phyloP scores from a whole-genome alignment of 2,329 filamentous ascomycete genomes.

The Lecanicillium sp. region DNA sequence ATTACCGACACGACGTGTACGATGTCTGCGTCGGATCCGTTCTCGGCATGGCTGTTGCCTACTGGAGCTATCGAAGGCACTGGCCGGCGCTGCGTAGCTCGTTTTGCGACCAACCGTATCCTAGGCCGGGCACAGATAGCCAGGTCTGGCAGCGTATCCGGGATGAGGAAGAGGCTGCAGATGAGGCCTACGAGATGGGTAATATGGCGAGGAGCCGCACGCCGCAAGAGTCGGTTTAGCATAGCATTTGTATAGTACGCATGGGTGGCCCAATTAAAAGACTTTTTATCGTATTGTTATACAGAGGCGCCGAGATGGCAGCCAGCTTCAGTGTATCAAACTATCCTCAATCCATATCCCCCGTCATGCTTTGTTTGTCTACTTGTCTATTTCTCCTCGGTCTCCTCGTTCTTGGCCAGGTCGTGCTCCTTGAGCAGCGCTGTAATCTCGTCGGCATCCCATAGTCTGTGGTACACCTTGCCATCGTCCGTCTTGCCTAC shows the following conservation, averaged over 20 bases:
- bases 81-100: slow-evolving; percentile 48
- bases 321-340: background rate
- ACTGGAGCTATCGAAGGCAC: slow-evolving; percentile 60
- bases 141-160: slow-evolving; percentile 35
- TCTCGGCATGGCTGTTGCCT: slow-evolving; percentile 52
- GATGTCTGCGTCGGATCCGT: slow-evolving; percentile 56
- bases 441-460: slow-evolving; percentile 95
- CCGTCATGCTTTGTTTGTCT: background rate
- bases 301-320: slow-evolving; percentile 3
- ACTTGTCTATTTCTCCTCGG: slow-evolving; percentile 51
- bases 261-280: too few relatives aligned
- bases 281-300: slow-evolving; percentile 8
- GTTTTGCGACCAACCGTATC: slow-evolving; percentile 51
- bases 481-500: slow-evolving; percentile 92
- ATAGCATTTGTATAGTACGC: background rate
- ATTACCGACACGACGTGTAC: slow-evolving; percentile 65
- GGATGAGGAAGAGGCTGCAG: slow-evolving; percentile 45
- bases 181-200: slow-evolving; percentile 30
- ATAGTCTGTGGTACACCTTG: slow-evolving; percentile 96
- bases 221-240: background rate
- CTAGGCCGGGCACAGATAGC: slow-evolving; percentile 31
- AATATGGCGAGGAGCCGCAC: background rate
- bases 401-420: slow-evolving; percentile 75
- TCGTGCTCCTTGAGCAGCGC: slow-evolving; percentile 91
- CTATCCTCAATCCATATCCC: slow-evolving; percentile 7